Evolutionary conservation across 371 early-diverging fungal species (phyloP), one percentile per base, ranked within the genome.

Genomic region (Edhazardia aedis): DNA sequence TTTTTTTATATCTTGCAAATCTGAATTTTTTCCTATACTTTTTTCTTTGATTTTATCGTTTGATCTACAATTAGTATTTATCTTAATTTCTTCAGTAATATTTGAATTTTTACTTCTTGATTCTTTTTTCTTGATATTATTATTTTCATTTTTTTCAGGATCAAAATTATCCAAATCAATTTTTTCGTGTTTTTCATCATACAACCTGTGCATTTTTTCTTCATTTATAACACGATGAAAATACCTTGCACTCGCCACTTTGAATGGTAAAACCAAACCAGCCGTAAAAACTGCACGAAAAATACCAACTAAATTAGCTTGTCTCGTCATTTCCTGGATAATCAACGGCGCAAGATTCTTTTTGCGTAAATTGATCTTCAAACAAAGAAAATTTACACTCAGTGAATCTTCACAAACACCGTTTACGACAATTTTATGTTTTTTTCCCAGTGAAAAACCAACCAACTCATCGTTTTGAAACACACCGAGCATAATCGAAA

Each of bases 261-360:
- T 84, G 64, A 81, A 88, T 7, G 94, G 95, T 44, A 93, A 70
- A 29, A 78, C 76, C 23, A 78, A 78, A 27, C 91, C 93, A 16
- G 83, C 88, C 6, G 96, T 94, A 75, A 93, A 98, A 1, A 87
- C 80, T 25, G 93, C 99, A 67, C 88, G 87, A 78, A 85, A 90
- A 36, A 91, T 84, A 16, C 88, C 89, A 56, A 79, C 78, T 50
- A 82, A 61, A 75, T 94, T 82, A 33, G 83, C 84, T 30, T 84
- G 79, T 40, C 92, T 80, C 1, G 91, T 94, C 42, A 98, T 79
- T 67, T 98, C 96, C 67, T 82, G 82, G 69, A 98, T 98, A 47
- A 98, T 72, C n/a, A 95, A 78, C 14, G 95, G 95, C 6, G 95
- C 85, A 51, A 98, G 74, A 47, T 89, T 80, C 70, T 88, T 87